A percentile compares a stretch with the other conserved stretches of the same genome.
Conservation (phyloP, 768 basidiomycete genomes). For the Exsudoporus frostii region DNA sequence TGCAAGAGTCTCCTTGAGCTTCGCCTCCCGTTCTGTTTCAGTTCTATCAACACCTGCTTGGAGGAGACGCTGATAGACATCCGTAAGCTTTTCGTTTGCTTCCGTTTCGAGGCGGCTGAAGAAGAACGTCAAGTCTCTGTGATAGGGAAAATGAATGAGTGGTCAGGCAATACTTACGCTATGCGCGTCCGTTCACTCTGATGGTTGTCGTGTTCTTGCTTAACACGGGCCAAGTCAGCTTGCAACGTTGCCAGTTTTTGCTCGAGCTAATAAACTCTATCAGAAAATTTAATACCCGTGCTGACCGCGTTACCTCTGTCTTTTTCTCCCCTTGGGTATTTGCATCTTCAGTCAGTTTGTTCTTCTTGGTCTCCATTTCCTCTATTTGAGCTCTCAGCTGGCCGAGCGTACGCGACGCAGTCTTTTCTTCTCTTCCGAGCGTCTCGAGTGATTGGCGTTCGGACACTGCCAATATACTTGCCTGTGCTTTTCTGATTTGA, state of each 20-base stretch:
- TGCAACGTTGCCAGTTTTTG: conserved; percentile 54
- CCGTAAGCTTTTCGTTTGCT: conserved; percentile 85
- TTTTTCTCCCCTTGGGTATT: conserved; percentile 47
- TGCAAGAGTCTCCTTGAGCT: conserved; percentile 80
- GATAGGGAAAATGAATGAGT: neutral
- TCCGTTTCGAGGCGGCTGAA: conserved; percentile 85
- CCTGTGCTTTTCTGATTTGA: conserved; percentile 64
- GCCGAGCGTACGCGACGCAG: conserved; percentile 55
- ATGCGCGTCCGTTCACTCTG: conserved; percentile 81
- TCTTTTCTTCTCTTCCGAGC: conserved; percentile 80
- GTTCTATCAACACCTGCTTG: conserved; percentile 88
- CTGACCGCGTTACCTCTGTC: conserved; percentile 44
- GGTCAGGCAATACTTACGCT: conserved; percentile 41
- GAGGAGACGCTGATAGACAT: conserved; percentile 76
- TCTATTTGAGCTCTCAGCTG: conserved; percentile 70
- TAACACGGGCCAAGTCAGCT: conserved; percentile 58
- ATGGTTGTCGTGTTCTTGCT: conserved; percentile 80
- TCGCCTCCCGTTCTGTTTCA: conserved; percentile 80
- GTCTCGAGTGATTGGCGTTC: conserved; percentile 86
- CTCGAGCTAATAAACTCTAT: conserved; percentile 43
- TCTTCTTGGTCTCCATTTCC: conserved; percentile 55
- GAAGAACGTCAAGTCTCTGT: neutral
- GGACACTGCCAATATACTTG: conserved; percentile 75
- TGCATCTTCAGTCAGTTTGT: conserved; percentile 55
- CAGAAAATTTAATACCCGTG: neutral